Conservation (phyloP, 192 early-diverging fungal genomes). For the Backusella sp. region DNA sequence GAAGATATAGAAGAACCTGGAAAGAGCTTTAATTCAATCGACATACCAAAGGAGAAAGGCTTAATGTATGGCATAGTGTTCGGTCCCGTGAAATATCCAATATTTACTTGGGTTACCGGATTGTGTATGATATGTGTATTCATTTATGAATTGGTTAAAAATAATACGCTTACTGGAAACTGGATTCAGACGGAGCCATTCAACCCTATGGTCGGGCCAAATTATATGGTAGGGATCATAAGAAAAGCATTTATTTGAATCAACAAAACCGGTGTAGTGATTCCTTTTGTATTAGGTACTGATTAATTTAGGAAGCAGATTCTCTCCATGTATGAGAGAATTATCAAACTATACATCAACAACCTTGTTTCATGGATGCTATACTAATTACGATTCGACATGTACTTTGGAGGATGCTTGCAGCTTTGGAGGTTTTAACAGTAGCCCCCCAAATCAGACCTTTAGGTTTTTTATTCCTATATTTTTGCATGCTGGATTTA, state of each 20-base stretch:
- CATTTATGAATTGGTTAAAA: slow-evolving; percentile 54
- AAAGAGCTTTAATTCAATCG: neutral
- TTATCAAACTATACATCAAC: too few species aligned
- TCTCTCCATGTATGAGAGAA: slow-evolving; percentile 76
- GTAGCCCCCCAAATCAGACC: slow-evolving; percentile 64
- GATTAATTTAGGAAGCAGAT: slow-evolving; percentile 73
- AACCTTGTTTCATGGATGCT: slow-evolving; percentile 25
- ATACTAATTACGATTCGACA: neutral
- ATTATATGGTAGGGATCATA: slow-evolving; percentile 37
- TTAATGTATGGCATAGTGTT: neutral
- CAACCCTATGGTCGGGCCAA: slow-evolving; percentile 82
- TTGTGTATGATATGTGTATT: slow-evolving; percentile 44
- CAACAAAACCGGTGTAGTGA: neutral
- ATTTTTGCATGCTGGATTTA: slow-evolving; percentile 76
- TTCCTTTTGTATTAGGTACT: slow-evolving; percentile 39
- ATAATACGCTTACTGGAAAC: slow-evolving; percentile 54
- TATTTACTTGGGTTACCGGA: slow-evolving; percentile 49
- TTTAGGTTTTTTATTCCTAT: slow-evolving; percentile 80
- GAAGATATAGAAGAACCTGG: neutral
- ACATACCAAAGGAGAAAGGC: neutral
- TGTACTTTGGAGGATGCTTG: slow-evolving; percentile 64
- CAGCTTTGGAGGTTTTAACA: slow-evolving; percentile 53
- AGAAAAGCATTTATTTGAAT: neutral
- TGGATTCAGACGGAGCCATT: slow-evolving; percentile 68
- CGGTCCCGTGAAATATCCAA: slow-evolving; percentile 31